A percentile compares a stretch with the other conserved stretches of the same genome.
Evolutionary conservation across 2,329 filamentous ascomycete species (phyloP).

Genomic region (Fusarium tuaranense): DNA sequence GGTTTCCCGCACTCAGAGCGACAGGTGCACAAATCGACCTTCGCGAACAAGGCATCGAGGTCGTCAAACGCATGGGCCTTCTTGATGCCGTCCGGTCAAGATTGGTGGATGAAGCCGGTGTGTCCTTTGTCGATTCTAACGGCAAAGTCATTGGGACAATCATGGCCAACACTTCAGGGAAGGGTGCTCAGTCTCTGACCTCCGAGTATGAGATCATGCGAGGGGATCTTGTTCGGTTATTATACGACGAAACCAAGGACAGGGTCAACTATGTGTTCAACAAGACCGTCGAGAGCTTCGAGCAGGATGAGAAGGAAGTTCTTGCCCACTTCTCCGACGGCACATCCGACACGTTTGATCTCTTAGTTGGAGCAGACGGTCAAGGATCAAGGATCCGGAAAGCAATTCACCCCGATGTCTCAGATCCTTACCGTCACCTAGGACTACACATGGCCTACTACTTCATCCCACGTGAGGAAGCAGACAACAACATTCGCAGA

Average conservation of each 20-base stretch:
- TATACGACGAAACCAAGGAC: constrained; percentile 47
- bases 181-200: constrained; percentile 51
- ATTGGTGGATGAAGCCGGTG: constrained; percentile 19
- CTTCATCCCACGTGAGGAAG: constrained; percentile 24
- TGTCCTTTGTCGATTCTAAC: constrained; percentile 7
- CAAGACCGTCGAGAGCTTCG: constrained; percentile 19
- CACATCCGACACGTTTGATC: constrained; percentile 15
- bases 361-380: constrained; percentile 27
- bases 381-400: constrained; percentile 29
- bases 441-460: constrained; percentile 33
- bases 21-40: constrained; percentile 33
- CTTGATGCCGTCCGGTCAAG: constrained; percentile 7
- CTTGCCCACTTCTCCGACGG: constrained; percentile 28
- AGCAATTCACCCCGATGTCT: constrained; percentile 1
- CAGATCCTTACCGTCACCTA: constrained; percentile 35
- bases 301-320: constrained; percentile 25
- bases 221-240: constrained; percentile 59
- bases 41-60: constrained; percentile 25
- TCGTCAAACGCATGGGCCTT: constrained; percentile 19
- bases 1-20: constrained; percentile 37
- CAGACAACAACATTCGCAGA: constrained; percentile 26
- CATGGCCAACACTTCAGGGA: constrained; percentile 31
- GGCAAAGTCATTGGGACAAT: constrained; percentile 21
- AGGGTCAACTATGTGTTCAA: constrained; percentile 13
- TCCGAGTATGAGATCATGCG: constrained; percentile 68